phyloP scores from a whole-genome alignment of 2,329 filamentous ascomycete species.

The Fusarium secorum region DNA sequence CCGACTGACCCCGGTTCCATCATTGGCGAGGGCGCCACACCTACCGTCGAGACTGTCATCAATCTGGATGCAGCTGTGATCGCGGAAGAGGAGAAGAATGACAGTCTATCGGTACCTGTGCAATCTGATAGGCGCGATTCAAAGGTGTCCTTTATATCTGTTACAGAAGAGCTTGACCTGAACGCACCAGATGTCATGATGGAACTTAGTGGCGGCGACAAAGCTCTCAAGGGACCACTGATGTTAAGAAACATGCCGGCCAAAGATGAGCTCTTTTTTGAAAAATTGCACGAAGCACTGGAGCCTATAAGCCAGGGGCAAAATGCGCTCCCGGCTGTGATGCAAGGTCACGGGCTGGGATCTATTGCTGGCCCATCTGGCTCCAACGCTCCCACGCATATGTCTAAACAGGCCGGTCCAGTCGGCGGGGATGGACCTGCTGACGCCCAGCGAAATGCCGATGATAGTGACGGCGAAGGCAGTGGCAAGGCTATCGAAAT shows the following conservation, averaged over 20 bases:
- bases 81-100: not conserved
- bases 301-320: slow-evolving; percentile 57
- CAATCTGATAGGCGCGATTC: slow-evolving; percentile 21
- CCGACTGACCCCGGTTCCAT: slow-evolving; percentile 49
- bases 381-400: slow-evolving; percentile 13
- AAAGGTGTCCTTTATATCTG: slow-evolving; percentile 27
- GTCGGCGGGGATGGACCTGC: slow-evolving; percentile 36
- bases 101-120: not conserved
- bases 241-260: slow-evolving; percentile 64
- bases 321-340: slow-evolving; percentile 56
- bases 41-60: slow-evolving; percentile 35
- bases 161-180: slow-evolving; percentile 13
- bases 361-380: slow-evolving; percentile 23
- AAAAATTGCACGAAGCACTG: slow-evolving; percentile 59
- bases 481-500: slow-evolving; percentile 44
- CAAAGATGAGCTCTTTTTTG: slow-evolving; percentile 63
- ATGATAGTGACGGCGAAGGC: slow-evolving; percentile 39
- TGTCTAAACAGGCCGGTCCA: slow-evolving; percentile 10
- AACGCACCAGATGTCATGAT: slow-evolving; percentile 42
- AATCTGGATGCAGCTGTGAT: slow-evolving; percentile 9
- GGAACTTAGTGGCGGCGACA: slow-evolving; percentile 54
- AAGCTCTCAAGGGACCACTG: slow-evolving; percentile 59
- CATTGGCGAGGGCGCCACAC: slow-evolving; percentile 42
- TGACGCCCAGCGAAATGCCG: slow-evolving; percentile 33
- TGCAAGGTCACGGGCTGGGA: slow-evolving; percentile 44